phyloP scores from a whole-genome alignment of 2,329 filamentous ascomycete genomes.

The Nemania sp. region DNA sequence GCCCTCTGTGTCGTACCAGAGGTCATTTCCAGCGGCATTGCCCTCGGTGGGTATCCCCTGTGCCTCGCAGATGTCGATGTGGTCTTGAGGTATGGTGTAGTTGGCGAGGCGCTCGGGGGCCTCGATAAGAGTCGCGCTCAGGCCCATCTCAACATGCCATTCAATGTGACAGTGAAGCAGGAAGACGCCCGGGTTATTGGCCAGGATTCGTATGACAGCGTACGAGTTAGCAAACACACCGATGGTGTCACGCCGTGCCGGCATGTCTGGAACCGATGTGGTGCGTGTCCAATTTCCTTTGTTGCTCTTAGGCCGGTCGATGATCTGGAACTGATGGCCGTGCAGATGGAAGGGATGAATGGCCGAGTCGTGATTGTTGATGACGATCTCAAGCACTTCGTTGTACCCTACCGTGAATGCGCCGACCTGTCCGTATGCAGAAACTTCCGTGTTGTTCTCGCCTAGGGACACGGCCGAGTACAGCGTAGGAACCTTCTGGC shows the following conservation, averaged over 20 bases:
- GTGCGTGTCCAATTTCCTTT: constrained; percentile 43
- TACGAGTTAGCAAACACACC: constrained; percentile 47
- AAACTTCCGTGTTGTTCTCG: constrained; percentile 45
- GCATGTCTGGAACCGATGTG: constrained; percentile 36
- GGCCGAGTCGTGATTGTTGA: constrained; percentile 54
- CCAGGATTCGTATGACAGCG: constrained; percentile 55
- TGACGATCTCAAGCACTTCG: constrained; percentile 50
- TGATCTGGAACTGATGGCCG: constrained; percentile 59
- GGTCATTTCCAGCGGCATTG: constrained; percentile 63
- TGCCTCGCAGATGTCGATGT: constrained; percentile 52
- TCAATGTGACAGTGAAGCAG: constrained; percentile 64
- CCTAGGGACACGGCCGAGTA: constrained; percentile 69
- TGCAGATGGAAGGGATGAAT: constrained; percentile 58
- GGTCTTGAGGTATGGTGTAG: constrained; percentile 60
- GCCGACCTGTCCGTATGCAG: constrained; percentile 49
- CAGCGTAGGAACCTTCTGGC: constrained; percentile 69
- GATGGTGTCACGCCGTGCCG: constrained; percentile 44
- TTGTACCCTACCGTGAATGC: constrained; percentile 45
- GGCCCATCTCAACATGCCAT: constrained; percentile 63
- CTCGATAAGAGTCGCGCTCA: constrained; percentile 59
- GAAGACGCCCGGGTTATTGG: constrained; percentile 58
- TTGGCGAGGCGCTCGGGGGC: constrained; percentile 59
- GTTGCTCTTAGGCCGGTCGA: constrained; percentile 45
- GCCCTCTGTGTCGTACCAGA: constrained; percentile 34
- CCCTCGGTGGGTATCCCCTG: constrained; percentile 55